Conservation (phyloP, 306 rosid genomes). For the Pachyrhizus erosus region DNA sequence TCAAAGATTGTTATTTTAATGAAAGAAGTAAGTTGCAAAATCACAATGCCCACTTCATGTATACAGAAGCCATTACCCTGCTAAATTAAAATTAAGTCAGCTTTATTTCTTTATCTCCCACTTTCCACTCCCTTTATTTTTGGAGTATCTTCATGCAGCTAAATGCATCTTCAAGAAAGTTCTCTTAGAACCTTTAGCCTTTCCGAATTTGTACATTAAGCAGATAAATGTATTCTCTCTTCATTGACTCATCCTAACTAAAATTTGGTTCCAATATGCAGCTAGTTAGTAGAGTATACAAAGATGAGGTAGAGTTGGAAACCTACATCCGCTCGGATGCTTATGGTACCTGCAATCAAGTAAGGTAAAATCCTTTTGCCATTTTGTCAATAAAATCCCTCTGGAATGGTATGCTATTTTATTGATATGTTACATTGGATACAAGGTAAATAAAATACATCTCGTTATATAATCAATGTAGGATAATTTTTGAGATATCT, state of each 20-base stretch:
- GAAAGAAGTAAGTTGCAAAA: not conserved
- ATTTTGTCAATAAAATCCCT: conserved; percentile 11
- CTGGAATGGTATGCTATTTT: conserved; percentile 24
- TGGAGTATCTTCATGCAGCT: conserved; percentile 23
- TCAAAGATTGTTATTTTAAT: not conserved
- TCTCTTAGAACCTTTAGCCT: conserved; percentile 21
- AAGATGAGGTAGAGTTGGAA: conserved; percentile 87
- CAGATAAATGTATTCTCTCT: not conserved
- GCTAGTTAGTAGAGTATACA: conserved; percentile 76
- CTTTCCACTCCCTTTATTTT: not conserved
- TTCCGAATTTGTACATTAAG: conserved; percentile 8
- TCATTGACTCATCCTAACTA: conserved; percentile 39
- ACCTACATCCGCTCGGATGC: conserved; percentile 78
- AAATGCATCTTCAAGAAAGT: conserved; percentile 27
- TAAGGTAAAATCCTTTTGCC: conserved; percentile 57
- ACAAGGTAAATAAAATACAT: conserved; percentile 16
- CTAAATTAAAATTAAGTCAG: conserved; percentile 26
- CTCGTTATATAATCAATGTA: not conserved
- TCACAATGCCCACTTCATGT: not conserved
- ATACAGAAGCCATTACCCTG: not conserved
- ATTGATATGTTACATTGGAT: not conserved
- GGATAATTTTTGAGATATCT: not conserved
- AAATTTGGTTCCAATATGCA: conserved; percentile 50
- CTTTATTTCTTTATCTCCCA: not conserved
- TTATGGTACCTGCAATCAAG: conserved; percentile 71